Conservation (phyloP, 345 rosid species). For the Gynandropsis gynandra region DNA sequence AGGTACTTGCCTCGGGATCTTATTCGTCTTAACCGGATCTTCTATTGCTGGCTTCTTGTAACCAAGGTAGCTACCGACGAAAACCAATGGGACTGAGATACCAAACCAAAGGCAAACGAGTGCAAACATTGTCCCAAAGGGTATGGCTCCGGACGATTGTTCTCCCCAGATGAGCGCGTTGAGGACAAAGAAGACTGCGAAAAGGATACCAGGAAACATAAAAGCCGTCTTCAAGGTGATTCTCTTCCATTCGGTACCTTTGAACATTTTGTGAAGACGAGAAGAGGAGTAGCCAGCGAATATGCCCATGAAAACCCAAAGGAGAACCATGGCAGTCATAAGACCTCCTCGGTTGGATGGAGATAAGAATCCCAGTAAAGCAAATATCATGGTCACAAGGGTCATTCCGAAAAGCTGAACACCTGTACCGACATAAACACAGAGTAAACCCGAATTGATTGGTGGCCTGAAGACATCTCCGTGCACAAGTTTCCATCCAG, state of each 20-base stretch:
- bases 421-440: conserved; percentile 88
- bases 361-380: conserved; percentile 80
- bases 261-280: conserved; percentile 82
- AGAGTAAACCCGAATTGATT: conserved; percentile 63
- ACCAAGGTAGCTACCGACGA: conserved; percentile 86
- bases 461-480: conserved; percentile 93
- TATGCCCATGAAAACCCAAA: conserved; percentile 96
- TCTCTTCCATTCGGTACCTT: conserved; percentile 87
- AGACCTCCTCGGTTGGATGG: conserved; percentile 97
- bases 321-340: conserved; percentile 94
- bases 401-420: conserved; percentile 87
- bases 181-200: conserved; percentile 67
- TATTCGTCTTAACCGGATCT: conserved; percentile 88
- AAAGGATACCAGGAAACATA: conserved; percentile 89
- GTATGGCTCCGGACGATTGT: conserved; percentile 87
- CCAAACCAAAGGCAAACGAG: conserved; percentile 91
- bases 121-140: conserved; percentile 92
- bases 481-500: conserved; percentile 95
- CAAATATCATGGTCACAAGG: conserved; percentile 93
- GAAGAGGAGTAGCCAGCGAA: conserved; percentile 87
- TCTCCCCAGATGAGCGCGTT: conserved; percentile 89
- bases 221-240: conserved; percentile 84
- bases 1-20: conserved; percentile 86
- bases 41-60: conserved; percentile 81
- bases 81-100: conserved; percentile 86